phyloP scores from a whole-genome alignment of 495 filamentous ascomycete species.

The Penicillium turbatum region DNA sequence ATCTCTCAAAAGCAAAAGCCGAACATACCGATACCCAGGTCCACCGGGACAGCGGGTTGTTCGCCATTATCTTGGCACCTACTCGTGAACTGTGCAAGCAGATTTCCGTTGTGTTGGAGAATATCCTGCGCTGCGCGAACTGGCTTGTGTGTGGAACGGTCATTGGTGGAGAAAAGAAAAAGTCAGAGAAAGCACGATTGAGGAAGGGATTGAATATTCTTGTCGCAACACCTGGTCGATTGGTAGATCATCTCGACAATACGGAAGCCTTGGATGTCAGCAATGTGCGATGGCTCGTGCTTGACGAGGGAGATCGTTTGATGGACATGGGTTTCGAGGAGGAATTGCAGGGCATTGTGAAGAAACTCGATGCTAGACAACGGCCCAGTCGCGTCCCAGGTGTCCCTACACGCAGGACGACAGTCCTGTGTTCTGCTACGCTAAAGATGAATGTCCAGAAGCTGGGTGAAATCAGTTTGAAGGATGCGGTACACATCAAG shows the following conservation, averaged over 20 bases:
- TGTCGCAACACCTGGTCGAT: constrained; percentile 85
- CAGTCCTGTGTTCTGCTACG: constrained; percentile 91
- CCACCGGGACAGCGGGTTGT: constrained; percentile 81
- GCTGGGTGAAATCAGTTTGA: constrained; percentile 88
- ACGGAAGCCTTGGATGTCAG: constrained; percentile 84
- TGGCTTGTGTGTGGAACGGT: constrained; percentile 93
- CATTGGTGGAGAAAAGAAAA: constrained; percentile 95
- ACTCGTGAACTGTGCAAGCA: constrained; percentile 93
- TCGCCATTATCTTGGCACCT: constrained; percentile 86
- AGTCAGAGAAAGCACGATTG: constrained; percentile 89
- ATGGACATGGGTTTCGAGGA: constrained; percentile 98
- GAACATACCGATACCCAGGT: constrained; percentile 36
- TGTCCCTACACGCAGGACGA: constrained; percentile 73
- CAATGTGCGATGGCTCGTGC: constrained; percentile 85
- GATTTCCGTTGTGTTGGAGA: constrained; percentile 78
- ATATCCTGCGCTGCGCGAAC: constrained; percentile 71
- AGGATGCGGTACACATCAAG: constrained; percentile 85
- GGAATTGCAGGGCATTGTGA: constrained; percentile 74
- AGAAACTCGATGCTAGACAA: constrained; percentile 58
- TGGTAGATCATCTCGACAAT: constrained; percentile 87
- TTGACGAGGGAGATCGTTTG: constrained; percentile 92
- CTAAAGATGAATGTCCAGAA: constrained; percentile 95
- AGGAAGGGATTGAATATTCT: constrained; percentile 93
- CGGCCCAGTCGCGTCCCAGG: constrained; percentile 44
- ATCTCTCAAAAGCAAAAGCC: constrained; percentile 49